These are phyloP conservation scores for Botryotinia convoluta DNA, from an alignment of 2,329 filamentous ascomycete species.

Conservation along the genomic window DNA sequence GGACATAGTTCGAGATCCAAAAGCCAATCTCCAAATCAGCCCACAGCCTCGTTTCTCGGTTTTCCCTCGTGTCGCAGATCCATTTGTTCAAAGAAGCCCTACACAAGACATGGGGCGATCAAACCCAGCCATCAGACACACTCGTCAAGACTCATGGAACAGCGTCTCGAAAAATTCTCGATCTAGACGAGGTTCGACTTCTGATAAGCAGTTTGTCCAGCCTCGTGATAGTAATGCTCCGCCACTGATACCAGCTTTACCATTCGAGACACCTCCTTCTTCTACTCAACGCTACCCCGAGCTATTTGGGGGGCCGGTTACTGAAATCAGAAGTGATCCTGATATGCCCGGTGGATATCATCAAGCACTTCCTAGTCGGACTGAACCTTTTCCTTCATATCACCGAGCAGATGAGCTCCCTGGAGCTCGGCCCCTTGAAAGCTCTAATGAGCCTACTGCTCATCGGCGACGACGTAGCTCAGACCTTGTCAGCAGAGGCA, in stretches of 20 bases:
- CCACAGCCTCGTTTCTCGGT: conserved; percentile 5
- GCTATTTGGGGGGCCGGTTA: conserved; percentile 43
- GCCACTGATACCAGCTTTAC: conserved; percentile 19
- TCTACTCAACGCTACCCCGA: conserved; percentile 50
- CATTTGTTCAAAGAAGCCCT: not conserved
- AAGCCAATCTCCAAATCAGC: not conserved
- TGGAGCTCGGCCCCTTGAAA: conserved; percentile 38
- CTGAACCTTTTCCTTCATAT: conserved; percentile 42
- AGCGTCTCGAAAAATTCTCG: not conserved
- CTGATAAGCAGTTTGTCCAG: not conserved
- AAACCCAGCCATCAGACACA: not conserved
- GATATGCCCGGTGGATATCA: conserved; percentile 34
- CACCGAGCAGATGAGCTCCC: conserved; percentile 42
- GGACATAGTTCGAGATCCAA: not conserved
- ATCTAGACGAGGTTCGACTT: conserved; percentile 7
- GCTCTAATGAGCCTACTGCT: not conserved
- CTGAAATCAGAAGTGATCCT: conserved; percentile 28
- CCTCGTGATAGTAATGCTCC: not conserved
- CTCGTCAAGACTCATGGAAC: conserved; percentile 3
- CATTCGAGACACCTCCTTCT: conserved; percentile 48
- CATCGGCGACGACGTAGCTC: conserved; percentile 38
- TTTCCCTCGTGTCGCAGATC: conserved; percentile 3
- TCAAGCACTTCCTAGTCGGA: conserved; percentile 33
- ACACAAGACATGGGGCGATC: not conserved
- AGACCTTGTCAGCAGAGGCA: conserved; percentile 52